These are phyloP conservation scores for Aspergillus aculeatinus DNA, from an alignment of 2,329 filamentous ascomycete species.

Conservation along the genomic window DNA sequence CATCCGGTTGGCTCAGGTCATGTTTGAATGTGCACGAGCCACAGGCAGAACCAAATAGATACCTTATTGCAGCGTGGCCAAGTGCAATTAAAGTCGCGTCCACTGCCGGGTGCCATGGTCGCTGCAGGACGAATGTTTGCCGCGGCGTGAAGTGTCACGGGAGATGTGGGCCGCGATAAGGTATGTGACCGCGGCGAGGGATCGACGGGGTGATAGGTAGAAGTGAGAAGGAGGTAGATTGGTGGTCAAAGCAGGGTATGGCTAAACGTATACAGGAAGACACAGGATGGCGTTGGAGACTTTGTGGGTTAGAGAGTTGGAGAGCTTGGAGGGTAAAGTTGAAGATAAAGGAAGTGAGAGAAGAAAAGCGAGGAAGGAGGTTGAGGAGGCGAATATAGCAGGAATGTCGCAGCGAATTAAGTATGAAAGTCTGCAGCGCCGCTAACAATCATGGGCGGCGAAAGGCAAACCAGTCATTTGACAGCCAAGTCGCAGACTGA, in stretches of 20 bases:
- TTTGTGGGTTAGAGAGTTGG: not conserved
- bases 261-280: not conserved
- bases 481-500: constrained; percentile 15
- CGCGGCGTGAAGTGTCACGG: not conserved
- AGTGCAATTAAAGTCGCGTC: constrained; percentile 46
- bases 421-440: constrained; percentile 18
- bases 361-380: constrained; percentile 16
- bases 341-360: constrained; percentile 5
- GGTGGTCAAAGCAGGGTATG: not conserved
- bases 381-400: constrained; percentile 17
- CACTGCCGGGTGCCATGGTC: constrained; percentile 41
- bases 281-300: not conserved
- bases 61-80: constrained; percentile 48
- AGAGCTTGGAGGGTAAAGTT: not conserved
- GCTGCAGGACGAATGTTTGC: not conserved
- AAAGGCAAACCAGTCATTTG: constrained; percentile 11
- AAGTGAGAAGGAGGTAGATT: constrained; percentile 3
- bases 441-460: constrained; percentile 15
- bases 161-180: constrained; percentile 1
- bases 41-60: constrained; percentile 11
- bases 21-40: not conserved
- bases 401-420: constrained; percentile 22
- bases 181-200: not conserved
- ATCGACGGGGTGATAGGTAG: not conserved
- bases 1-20: not conserved